Evolutionary conservation across 305 asterid species (phyloP), one percentile per base, ranked within the genome.

Genomic region (Fraxinus floribunda): DNA sequence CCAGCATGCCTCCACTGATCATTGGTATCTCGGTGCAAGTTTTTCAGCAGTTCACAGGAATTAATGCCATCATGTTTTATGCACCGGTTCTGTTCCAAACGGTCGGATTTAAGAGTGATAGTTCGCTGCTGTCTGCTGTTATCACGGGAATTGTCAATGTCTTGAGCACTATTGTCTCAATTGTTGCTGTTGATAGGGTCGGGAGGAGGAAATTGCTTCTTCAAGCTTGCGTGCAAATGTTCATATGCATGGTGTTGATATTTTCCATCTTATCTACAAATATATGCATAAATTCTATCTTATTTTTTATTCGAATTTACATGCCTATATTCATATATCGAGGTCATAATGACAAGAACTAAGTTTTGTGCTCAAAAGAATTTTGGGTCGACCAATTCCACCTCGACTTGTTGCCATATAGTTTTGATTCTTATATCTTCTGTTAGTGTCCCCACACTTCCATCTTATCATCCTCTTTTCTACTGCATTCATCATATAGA

Each of bases 41-140:
- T 55, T 89, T 87, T 81, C 92, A 89, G 85, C 91, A 89, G 86
- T 79, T 86, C 44, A 92, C 97, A 0, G 98, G 98, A 16, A 91
- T 93, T 72, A 93, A 93, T 13, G 98, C 92, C 3, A 83, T 88
- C 78, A 85, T 88, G 91, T 88, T 88, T 64, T 88, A 88, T 41
- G 86, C 89, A 4, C 90, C 90, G 0, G 86, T 89, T 22, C 66
- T 89, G 57, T 89, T 89, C 78, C 89, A 88, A 39, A 86, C 90
- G 0, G 41, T 89, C 38, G 92, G 92, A 0, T 87, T 91, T 78
- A 79, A 80, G 52, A 3, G 81, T 0, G 87, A 85, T 20, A 84
- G 90, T 1, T 77, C 94, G 0, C 78, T 89, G 70, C 7, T 89
- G 29, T 89, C 91, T 29, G 76, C 88, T 16, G 87, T 86, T 26